These are phyloP conservation scores for Vishniacozyma victoriae DNA, from an alignment of 768 basidiomycete genomes.

Conservation along the genomic window DNA sequence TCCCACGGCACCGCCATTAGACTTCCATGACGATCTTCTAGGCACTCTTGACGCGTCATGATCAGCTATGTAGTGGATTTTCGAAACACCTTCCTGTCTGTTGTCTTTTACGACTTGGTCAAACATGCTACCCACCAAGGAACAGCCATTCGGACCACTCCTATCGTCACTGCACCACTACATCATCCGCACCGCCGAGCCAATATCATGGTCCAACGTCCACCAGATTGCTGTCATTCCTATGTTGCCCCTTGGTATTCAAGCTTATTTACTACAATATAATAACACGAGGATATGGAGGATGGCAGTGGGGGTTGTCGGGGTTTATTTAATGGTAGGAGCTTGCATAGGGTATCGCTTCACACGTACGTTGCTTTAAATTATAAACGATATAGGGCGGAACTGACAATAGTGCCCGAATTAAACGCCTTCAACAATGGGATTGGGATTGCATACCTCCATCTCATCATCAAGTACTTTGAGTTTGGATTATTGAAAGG, in stretches of 20 bases:
- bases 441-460: conserved; percentile 19
- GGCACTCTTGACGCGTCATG: no score
- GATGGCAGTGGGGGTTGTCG: conserved; percentile 8
- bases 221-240: conserved; percentile 16
- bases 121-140: no score
- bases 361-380: conserved; percentile 10
- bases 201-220: conserved; percentile 13
- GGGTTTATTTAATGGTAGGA: conserved; percentile 2
- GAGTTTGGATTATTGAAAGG: conserved; percentile 27
- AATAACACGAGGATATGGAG: conserved; percentile 11
- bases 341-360: conserved; percentile 15
- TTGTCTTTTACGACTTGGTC: no score
- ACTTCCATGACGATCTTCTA: no score
- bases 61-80: no score
- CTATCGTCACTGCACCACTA: conserved; percentile 23
- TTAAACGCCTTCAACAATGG: conserved; percentile 31
- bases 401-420: conserved; percentile 8
- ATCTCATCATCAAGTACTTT: conserved; percentile 22
- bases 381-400: not conserved
- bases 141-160: no score
- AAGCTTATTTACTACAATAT: conserved; percentile 19
- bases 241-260: conserved; percentile 15
- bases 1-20: no score
- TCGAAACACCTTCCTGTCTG: no score
- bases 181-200: conserved; percentile 13